Base-by-base conservation (phyloP, 176 grass and related monocot genomes). In the Sorghum bicolor region DNA sequence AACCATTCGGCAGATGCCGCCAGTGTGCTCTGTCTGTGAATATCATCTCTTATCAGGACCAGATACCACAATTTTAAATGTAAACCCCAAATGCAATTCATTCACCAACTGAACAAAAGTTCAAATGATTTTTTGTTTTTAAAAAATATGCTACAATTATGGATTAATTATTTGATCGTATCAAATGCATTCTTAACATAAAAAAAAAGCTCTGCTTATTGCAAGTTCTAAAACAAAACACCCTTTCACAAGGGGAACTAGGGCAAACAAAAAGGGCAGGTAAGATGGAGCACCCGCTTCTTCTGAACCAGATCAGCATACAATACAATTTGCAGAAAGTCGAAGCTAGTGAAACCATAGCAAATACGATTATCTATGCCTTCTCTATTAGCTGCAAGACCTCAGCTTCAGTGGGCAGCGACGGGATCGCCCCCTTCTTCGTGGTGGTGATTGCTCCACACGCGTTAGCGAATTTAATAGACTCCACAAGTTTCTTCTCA, bases 401-500 rank as follows among this genome's bases (percentile, higher is more conserved):
- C 90, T 93, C 92, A 9, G 10, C 41, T 84, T 84, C 84, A 13
- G 77, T 80, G 40, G 95, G 92, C 68, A 97, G 85, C 0, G 95
- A 92, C 31, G 95, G 95, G 64, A 97, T 94, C 9, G 95, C 95
- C 53, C 95, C 95, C 80, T 92, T 97, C 83, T 91, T 97, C 12
- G 82, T 93, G n/a, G 95, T 12, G 14, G 95, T 94, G 70, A 94
- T 94, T 53, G 95, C 92, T 36, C 95, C 95, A 25, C 92, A 92
- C 0, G 88, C 95, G 30, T 97, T 94, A 47, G 95, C 90, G 29
- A 97, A 97, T 74, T 76, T 89, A 32, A 97, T 81, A 13, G 84
- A 84, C 29, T 80, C 82, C 39, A 79, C 88, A 1, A 97, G 89
- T 64, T 80, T 97, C 64, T 89, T 87, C 82, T 97, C 86, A 70